Base-by-base conservation (phyloP, 2,329 filamentous ascomycete species). In the Ceratocystis alfenasii region DNA sequence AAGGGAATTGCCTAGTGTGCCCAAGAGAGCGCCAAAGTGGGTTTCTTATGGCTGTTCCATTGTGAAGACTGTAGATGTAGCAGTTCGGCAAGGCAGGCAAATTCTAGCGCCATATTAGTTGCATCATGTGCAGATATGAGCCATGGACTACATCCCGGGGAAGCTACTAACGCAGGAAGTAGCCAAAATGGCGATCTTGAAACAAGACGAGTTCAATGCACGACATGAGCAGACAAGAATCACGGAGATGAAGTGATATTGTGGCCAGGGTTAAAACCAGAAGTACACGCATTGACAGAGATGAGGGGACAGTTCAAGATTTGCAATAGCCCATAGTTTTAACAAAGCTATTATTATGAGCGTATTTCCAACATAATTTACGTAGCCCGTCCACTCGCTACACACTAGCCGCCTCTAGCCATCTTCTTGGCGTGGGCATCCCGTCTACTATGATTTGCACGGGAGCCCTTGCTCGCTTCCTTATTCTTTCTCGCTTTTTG, bases 361-460 rank as follows among this genome's bases (percentile, higher is more conserved):
- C 30, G 33, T 30, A 33, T 28, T 59, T 53, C 5, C 55, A 8
- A 25, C 55, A 15, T 36, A 25, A 25, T 1, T 6, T 36, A 1
- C n/a, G n/a, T 20, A 8, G 17, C 15, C 25, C 30, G n/a, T 28
- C 55, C 17, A 57, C 48, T 12, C 8, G 7, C 5, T 6, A 59
- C 48, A 33, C 17, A 1, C 61, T 63, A 63, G 2, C 76, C 76
- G 20, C 76, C 77, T 30, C 83, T 78, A 15, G 81, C 82, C 83
- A 87, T 85, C 76, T 88, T 88, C 72, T 75, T 84, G 12, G 84
- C 83, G 45, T 83, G 77, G 68, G 81, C 81, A 72, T 95, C 88
- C 62, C 90, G 82, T 30, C 92, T 83, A 74, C 90, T 94, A 73
- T 96, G 91, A 73, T 96, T 96, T 41, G 90, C 91, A 68, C 87